Conservation (phyloP, 345 rosid genomes). For the Lumnitzera littorea region DNA sequence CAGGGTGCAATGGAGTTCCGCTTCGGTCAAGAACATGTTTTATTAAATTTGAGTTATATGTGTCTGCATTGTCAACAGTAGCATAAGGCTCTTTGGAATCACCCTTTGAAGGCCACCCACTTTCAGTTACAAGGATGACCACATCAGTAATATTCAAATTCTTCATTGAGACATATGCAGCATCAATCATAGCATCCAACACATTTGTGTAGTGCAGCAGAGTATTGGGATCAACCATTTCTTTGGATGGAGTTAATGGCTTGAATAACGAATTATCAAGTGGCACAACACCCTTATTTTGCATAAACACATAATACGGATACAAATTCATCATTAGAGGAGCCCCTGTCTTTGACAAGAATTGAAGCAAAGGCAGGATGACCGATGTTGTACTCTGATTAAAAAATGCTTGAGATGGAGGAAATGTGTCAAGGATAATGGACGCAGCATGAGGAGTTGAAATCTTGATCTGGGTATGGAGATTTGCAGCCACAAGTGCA, state of each 20-base stretch:
- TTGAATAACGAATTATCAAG: constrained; percentile 78
- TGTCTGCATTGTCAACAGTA: constrained; percentile 72
- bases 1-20: constrained; percentile 89
- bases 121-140: constrained; percentile 70
- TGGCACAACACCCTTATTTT: constrained; percentile 94
- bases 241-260: constrained; percentile 84
- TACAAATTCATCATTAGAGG: constrained; percentile 97
- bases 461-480: constrained; percentile 73
- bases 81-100: constrained; percentile 87
- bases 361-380: constrained; percentile 67
- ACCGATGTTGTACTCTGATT: constrained; percentile 74
- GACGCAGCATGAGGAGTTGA: constrained; percentile 96
- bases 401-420: constrained; percentile 93
- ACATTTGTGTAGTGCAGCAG: constrained; percentile 90
- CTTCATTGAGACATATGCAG: constrained; percentile 89
- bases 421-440: constrained; percentile 66
- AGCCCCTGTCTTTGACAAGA: constrained; percentile 70
- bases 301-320: constrained; percentile 93
- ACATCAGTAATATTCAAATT: constrained; percentile 77
- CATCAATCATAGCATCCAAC: constrained; percentile 92
- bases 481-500: constrained; percentile 88
- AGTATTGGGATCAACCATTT: constrained; percentile 98
- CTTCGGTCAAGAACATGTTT: constrained; percentile 72
- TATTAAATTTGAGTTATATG: constrained; percentile 82
- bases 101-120: constrained; percentile 88